Conservation (phyloP, 208 protist species). For the Porcisia hertigi region DNA sequence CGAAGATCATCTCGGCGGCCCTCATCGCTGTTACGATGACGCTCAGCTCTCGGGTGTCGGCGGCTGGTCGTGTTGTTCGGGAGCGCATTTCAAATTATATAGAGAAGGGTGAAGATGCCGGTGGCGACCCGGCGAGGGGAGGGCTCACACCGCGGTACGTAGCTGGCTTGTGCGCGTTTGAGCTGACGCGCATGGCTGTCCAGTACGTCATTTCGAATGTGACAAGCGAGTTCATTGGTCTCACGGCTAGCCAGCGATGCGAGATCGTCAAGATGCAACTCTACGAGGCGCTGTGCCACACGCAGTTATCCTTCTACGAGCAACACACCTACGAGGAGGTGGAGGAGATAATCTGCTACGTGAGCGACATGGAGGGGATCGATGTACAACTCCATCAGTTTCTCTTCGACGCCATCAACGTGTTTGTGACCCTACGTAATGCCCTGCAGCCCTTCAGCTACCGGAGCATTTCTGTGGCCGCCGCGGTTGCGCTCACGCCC, state of each 20-base stretch:
- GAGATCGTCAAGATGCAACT: conserved; percentile 56
- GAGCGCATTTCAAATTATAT: conserved; percentile 34
- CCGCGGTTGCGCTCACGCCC: conserved; percentile 16
- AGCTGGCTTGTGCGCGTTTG: conserved; percentile 39
- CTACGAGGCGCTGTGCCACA: conserved; percentile 58
- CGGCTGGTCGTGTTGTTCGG: conserved; percentile 35
- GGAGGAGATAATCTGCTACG: conserved; percentile 72
- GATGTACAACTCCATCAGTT: conserved; percentile 71
- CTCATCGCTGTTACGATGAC: conserved; percentile 51
- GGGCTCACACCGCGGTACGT: conserved; percentile 15
- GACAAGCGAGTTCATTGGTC: conserved; percentile 47
- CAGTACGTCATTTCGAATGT: conserved; percentile 40
- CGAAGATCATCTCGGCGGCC: conserved; percentile 39
- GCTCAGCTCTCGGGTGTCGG: conserved; percentile 44
- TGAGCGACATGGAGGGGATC: conserved; percentile 78
- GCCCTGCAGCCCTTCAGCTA: conserved; percentile 32
- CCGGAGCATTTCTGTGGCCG: conserved; percentile 22
- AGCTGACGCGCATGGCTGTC: conserved; percentile 45
- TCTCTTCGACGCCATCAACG: conserved; percentile 39
- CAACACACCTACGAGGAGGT: conserved; percentile 53
- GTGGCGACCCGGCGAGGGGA: not conserved
- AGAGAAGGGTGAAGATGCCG: conserved; percentile 7
- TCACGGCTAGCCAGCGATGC: conserved; percentile 42
- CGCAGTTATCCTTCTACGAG: conserved; percentile 68
- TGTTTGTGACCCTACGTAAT: conserved; percentile 20